Conservation (phyloP, 2,329 filamentous ascomycete species). For the Hypoxylon sp. region DNA sequence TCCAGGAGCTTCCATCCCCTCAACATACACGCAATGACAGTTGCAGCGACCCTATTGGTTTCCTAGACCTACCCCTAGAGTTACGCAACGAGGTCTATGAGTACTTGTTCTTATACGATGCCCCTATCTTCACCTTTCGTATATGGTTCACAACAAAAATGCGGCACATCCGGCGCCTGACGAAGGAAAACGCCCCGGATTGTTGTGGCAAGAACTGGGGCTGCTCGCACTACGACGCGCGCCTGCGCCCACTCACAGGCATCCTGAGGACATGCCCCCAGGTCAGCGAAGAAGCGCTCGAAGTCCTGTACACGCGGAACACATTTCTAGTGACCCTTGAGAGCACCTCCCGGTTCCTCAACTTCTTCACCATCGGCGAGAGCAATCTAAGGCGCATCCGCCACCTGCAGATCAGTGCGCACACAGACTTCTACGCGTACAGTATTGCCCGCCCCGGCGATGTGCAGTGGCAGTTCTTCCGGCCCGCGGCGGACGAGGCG, state of each 20-base stretch:
- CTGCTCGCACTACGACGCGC: conserved; percentile 31
- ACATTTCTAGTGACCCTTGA: conserved; percentile 28
- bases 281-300: conserved; percentile 26
- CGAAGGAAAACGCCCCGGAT: conserved; percentile 11
- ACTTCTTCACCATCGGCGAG: conserved; percentile 31
- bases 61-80: conserved; percentile 31
- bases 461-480: conserved; percentile 31
- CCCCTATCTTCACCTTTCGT: conserved; percentile 1
- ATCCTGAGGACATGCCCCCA: conserved; percentile 16
- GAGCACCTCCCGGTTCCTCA: conserved; percentile 9
- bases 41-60: neutral
- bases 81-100: conserved; percentile 31
- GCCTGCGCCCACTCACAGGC: conserved; percentile 9
- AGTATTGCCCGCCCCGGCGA: conserved; percentile 14
- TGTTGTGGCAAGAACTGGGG: conserved; percentile 19
- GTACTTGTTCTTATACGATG: conserved; percentile 5
- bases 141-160: conserved; percentile 20
- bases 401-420: conserved; percentile 13
- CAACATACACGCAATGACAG: neutral
- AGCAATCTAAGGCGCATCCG: conserved; percentile 26
- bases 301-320: conserved; percentile 28
- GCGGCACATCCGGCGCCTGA: conserved; percentile 9
- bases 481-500: conserved; percentile 7
- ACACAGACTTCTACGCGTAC: conserved; percentile 19
- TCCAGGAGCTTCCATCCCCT: neutral